Percentiles rank a stretch among this genome's conserved stretches.
Conservation (phyloP, 2,329 filamentous ascomycete genomes). For the Phaeophleospora eucalypticola region DNA sequence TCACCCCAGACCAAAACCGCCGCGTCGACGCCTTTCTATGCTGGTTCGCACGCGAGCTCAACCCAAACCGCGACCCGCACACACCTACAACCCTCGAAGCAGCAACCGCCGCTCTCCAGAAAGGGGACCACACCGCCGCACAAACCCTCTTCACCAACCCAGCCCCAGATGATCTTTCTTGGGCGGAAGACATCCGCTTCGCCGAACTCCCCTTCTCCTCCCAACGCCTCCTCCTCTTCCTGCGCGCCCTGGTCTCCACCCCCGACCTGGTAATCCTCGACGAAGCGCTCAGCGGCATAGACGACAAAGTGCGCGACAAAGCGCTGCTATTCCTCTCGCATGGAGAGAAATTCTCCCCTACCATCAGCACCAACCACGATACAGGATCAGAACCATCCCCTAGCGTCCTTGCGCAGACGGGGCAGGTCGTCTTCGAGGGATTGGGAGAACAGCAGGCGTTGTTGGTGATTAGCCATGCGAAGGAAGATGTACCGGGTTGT, state of each 20-base stretch:
- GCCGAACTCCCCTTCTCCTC: conserved; percentile 73
- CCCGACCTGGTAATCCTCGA: conserved; percentile 50
- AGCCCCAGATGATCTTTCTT: conserved; percentile 42
- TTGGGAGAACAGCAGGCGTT: conserved; percentile 70
- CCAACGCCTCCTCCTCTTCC: conserved; percentile 79
- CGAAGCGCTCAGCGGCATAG: conserved; percentile 51
- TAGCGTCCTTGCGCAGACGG: conserved; percentile 37
- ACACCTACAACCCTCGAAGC: conserved; percentile 4
- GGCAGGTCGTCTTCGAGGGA: conserved; percentile 54
- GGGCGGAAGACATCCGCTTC: conserved; percentile 66
- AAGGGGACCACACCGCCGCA: neutral
- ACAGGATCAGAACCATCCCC: too few species aligned
- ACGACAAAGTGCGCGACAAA: conserved; percentile 67
- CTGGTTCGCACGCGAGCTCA: conserved; percentile 78
- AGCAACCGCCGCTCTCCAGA: neutral
- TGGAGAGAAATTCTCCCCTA: conserved; percentile 37
- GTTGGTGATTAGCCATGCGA: conserved; percentile 86
- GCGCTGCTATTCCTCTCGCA: conserved; percentile 72
- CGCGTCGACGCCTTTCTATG: conserved; percentile 66
- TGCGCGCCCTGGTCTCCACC: conserved; percentile 49
- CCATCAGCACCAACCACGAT: too few species aligned
- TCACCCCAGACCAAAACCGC: conserved; percentile 54
- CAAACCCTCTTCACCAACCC: neutral
- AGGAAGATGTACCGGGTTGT: conserved; percentile 81
- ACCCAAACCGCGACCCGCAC: conserved; percentile 43